A percentile compares a stretch with the other conserved stretches of the same genome.
Conservation (phyloP, 768 basidiomycete genomes). For the Russula dissimulans region DNA sequence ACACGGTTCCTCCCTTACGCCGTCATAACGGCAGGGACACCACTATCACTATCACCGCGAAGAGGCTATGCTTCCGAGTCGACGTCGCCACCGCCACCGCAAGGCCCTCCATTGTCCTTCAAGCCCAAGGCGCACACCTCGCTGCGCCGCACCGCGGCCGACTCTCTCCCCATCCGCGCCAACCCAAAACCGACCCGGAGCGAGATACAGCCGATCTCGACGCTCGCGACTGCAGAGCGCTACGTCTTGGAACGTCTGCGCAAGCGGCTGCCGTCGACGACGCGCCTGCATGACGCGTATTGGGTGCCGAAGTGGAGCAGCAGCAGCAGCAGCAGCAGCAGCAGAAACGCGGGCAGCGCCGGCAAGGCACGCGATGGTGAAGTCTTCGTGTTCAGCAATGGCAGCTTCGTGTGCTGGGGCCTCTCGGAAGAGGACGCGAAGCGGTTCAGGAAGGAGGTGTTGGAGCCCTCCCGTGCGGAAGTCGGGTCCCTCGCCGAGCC, state of each 20-base stretch:
- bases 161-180: conserved; percentile 75
- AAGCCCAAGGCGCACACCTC: conserved; percentile 81
- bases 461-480: conserved; percentile 48
- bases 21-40: neutral
- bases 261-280: conserved; percentile 39
- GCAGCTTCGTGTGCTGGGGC: conserved; percentile 88
- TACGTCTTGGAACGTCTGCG: conserved; percentile 63
- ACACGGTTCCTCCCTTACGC: neutral
- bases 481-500: conserved; percentile 53
- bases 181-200: conserved; percentile 82
- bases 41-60: neutral
- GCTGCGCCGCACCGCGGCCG: conserved; percentile 74
- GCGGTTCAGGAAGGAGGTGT: conserved; percentile 54
- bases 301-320: conserved; percentile 64
- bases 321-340: conserved; percentile 37
- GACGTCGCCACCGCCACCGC: neutral
- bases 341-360: conserved; percentile 48
- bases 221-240: conserved; percentile 79
- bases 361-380: conserved; percentile 53
- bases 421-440: conserved; percentile 66
- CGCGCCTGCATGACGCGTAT: conserved; percentile 67
- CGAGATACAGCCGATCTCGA: conserved; percentile 70
- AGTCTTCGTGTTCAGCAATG: conserved; percentile 81
- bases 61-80: conserved; percentile 7
- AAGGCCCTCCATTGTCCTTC: neutral